Evolutionary conservation across 2,329 filamentous ascomycete species (phyloP).

Genomic region (Colletotrichum trifolii): DNA sequence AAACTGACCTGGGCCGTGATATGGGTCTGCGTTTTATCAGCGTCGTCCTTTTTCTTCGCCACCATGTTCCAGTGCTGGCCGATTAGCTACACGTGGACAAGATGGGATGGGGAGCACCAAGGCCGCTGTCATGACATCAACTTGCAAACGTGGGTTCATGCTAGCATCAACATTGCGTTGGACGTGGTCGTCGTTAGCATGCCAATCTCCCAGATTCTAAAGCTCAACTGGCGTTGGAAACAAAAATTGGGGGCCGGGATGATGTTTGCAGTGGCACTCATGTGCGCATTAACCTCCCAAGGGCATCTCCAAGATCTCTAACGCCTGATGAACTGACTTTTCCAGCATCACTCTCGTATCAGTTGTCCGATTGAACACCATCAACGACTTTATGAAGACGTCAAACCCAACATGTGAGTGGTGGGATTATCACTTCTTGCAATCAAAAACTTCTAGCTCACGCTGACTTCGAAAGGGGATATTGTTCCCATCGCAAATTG

Average conservation of each 20-base stretch:
- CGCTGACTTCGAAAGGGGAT: not conserved
- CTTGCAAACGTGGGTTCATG: constrained; percentile 57
- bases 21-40: constrained; percentile 47
- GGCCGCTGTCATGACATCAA: constrained; percentile 61
- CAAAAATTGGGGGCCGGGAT: constrained; percentile 56
- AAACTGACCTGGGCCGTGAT: constrained; percentile 52
- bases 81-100: constrained; percentile 59
- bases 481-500: constrained; percentile 29
- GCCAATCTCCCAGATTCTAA: constrained; percentile 53
- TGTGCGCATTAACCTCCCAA: constrained; percentile 3
- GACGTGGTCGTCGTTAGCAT: constrained; percentile 61
- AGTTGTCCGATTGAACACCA: constrained; percentile 4
- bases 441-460: not conserved
- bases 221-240: constrained; percentile 52
- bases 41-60: constrained; percentile 51
- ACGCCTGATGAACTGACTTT: no score
- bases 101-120: constrained; percentile 58
- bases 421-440: no score
- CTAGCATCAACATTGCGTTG: constrained; percentile 57
- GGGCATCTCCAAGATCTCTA: not conserved
- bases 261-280: constrained; percentile 49
- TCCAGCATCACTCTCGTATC: constrained; percentile 16
- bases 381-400: constrained; percentile 29
- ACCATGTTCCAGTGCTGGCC: constrained; percentile 60
- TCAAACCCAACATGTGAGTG: constrained; percentile 26